A percentile compares a stretch with the other conserved stretches of the same genome.
These are phyloP conservation scores for Syzygium syzygioides DNA, from an alignment of 441 rosid species.

Conservation along the genomic window DNA sequence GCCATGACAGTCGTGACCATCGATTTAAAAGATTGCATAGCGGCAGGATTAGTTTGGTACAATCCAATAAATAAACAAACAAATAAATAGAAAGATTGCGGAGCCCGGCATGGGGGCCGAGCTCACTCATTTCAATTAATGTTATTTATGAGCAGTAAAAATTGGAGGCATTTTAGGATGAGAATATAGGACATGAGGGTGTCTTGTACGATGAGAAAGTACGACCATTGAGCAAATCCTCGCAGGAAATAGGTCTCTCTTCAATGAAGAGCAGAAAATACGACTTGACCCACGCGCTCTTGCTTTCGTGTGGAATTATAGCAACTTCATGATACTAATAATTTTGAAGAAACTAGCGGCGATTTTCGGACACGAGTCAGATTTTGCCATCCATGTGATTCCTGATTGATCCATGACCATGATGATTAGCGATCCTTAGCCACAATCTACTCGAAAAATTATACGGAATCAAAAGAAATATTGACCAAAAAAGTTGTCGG, in stretches of 20 bases:
- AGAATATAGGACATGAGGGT: not conserved
- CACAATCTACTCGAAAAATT: no score
- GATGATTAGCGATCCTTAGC: no score
- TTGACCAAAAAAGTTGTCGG: no score
- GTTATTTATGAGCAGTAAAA: not conserved
- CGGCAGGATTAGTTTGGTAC: not conserved
- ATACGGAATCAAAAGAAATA: no score
- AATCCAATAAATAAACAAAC: not conserved
- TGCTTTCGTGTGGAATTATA: not conserved
- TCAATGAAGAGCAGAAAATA: not conserved
- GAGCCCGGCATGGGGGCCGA: not conserved
- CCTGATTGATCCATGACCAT: no score
- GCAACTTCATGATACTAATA: not conserved
- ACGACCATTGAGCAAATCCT: not conserved
- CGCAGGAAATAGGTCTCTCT: not conserved
- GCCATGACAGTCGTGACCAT: accelerated
- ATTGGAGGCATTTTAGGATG: not conserved
- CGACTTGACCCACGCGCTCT: not conserved
- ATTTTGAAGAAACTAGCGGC: not conserved
- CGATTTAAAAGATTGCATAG: not conserved
- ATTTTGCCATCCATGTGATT: no score
- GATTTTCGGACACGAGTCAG: no score
- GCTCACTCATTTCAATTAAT: not conserved
- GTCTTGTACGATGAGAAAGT: not conserved
- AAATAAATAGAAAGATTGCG: not conserved